Evolutionary conservation across 1,139 yeast species (phyloP), one percentile per base, ranked within the genome.

Genomic region (Blastobotrys serpentis): DNA sequence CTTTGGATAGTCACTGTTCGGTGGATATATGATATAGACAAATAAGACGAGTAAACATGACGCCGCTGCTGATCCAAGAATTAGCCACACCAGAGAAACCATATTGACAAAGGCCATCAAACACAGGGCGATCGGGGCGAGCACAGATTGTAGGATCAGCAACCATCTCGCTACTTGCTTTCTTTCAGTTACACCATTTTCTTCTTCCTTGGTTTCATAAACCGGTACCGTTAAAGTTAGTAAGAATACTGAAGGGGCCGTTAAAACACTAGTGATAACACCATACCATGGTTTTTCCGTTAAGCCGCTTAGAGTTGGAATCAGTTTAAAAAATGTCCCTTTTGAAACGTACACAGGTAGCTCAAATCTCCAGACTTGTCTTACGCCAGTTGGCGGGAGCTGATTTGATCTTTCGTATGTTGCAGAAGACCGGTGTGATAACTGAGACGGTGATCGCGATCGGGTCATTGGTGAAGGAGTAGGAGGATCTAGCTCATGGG

Each of bases 221-320:
- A 78, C 81, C 0, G 86, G 85, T 1, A 75, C 69, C 0, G 82
- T 72, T 3, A 76, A 36, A 17, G 78, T 68, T 14, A 80, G 64
- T 2, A 76, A 40, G 1, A 77, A 52, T 1, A 75, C 68, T 1
- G 77, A 63, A 1, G 83, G 83, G 0, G 75, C 64, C 5, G 70
- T 60, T 11, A 66, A 49, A 5, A 75, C 58, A n/a, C 73, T 43
- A 1, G 73, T 47, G 6, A 62, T 33, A 18, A 54, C 50, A 25
- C 57, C 56, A 23, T 49, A 49, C 61, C 61, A 56, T 1, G 63
- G 56, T 46, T 61, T 63, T 8, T 48, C 25, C 5, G 37, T 14
- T 2, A 64, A 36, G 5, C 55, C 62, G 1, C 49, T 46, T 16
- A 64, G 38, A 0, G 67, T 55, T 1, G 68, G 68, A 43, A 62